A percentile compares a stretch with the other conserved stretches of the same genome.
phyloP scores from a whole-genome alignment of 345 rosid species.

The Microcos paniculata region DNA sequence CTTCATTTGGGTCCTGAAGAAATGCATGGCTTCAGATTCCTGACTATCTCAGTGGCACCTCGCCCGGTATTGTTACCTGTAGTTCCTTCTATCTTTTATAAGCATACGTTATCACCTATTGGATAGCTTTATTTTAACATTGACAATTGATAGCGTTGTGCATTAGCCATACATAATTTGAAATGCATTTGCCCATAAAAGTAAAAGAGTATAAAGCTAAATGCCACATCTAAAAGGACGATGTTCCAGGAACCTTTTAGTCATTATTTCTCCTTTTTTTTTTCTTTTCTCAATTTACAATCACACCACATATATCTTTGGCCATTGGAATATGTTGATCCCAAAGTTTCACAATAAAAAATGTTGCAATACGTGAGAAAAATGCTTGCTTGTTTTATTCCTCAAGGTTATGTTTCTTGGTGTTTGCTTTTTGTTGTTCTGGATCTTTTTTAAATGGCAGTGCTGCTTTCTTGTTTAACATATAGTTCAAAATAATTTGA shows the following conservation, averaged over 20 bases:
- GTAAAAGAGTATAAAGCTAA: background rate
- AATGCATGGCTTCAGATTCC: constrained; percentile 79
- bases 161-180: constrained; percentile 2
- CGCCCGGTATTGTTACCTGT: constrained; percentile 61
- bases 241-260: background rate
- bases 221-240: background rate
- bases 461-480: constrained; percentile 7
- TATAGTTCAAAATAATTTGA: constrained; percentile 17
- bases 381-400: background rate
- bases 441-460: constrained; percentile 8
- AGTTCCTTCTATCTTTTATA: background rate
- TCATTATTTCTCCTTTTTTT: background rate
- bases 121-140: background rate
- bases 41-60: constrained; percentile 95
- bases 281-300: background rate
- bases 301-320: background rate
- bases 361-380: background rate
- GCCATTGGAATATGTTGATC: background rate
- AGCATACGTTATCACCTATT: constrained; percentile 3
- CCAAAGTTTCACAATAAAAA: background rate
- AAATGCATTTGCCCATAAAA: background rate
- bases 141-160: background rate
- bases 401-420: background rate
- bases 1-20: constrained; percentile 74
- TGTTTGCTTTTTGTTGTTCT: background rate